Percentiles rank a stretch among this genome's conserved stretches.
Evolutionary conservation across 345 rosid genomes (phyloP).

Genomic region (Litchi chinensis): DNA sequence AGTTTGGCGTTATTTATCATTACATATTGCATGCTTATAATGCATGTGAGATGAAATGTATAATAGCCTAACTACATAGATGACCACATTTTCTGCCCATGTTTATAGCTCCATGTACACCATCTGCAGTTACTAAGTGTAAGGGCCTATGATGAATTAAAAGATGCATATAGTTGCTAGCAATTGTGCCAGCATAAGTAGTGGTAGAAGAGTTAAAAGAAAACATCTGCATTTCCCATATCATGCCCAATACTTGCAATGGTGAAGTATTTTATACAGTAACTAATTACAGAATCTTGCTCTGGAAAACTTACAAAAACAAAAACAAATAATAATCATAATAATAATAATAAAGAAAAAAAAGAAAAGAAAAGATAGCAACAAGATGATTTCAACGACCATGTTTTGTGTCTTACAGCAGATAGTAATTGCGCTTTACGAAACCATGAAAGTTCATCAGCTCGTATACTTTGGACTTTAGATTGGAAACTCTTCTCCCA

Average conservation of each 20-base stretch:
- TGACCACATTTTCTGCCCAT: not conserved
- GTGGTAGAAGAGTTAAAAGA: not conserved
- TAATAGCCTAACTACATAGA: not conserved
- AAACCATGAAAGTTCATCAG: conserved; percentile 88
- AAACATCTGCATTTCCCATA: not conserved
- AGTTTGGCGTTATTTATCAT: not conserved
- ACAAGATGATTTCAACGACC: not conserved
- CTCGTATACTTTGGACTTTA: conserved; percentile 65
- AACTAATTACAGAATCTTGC: not conserved
- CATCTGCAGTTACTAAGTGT: not conserved
- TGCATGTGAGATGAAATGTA: too few relatives aligned
- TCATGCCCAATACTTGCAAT: not conserved
- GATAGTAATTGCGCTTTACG: conserved; percentile 79
- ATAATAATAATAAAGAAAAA: not conserved
- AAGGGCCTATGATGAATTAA: not conserved
- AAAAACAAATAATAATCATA: too few relatives aligned
- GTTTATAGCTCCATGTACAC: not conserved
- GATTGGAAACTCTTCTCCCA: conserved; percentile 95
- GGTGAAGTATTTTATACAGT: not conserved
- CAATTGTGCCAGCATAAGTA: not conserved
- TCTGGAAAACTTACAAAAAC: not conserved
- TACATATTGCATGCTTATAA: too few relatives aligned
- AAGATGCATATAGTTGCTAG: not conserved
- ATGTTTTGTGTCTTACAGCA: conserved; percentile 54
- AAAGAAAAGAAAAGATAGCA: not conserved